Evolutionary conservation across 345 rosid species (phyloP), one percentile per base, ranked within the genome.

Genomic region (Eucalyptus guilfoylei): DNA sequence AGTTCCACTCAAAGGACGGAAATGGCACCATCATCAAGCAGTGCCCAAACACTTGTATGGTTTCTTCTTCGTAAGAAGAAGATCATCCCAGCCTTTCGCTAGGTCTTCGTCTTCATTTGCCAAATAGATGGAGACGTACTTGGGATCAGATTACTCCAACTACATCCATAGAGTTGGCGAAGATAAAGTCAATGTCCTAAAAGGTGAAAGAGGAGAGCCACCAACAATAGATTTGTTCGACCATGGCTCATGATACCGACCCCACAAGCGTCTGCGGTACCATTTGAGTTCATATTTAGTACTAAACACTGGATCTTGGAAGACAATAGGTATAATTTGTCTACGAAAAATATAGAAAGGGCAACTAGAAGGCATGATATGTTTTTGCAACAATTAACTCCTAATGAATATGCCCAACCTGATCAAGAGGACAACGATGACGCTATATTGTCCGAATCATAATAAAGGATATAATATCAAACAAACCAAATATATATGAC

Each of bases 401-500:
- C 26, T 34, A 5, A 34, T 9, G 81, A 72, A 19, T 17, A 42
- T 17, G 44, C 4, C 45, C 80, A 15, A 15, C 80, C 40, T 10
- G 14, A 72, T 34, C 45, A 72, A 72, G 81, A 34, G 81, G 13
- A 34, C 45, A 19, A 34, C 23, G 6, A 34, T 1, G 81, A 72
- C 2, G 11, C 81, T 19, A 34, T 34, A 19, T 72, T 12, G 40
- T 72, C 42, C 1, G 2, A 17, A 34, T 69, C 80, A 9, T 5
- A 2, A 1, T 72, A 42, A 72, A 72, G 1, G 45, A 72, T 34
- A 19, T 0, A 21, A 0, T 5, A 34, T 37, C 26, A 23, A 72
- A 17, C 80, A 69, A 69, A 69, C 5, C 42, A 69, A 67, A n/a
- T 67, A 15, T 32, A 4, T 67, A 15, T 16, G 24, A 4, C 80